Base-by-base conservation (phyloP, 108 stramenopile genomes). In the Fragilariopsis cylindrus region DNA sequence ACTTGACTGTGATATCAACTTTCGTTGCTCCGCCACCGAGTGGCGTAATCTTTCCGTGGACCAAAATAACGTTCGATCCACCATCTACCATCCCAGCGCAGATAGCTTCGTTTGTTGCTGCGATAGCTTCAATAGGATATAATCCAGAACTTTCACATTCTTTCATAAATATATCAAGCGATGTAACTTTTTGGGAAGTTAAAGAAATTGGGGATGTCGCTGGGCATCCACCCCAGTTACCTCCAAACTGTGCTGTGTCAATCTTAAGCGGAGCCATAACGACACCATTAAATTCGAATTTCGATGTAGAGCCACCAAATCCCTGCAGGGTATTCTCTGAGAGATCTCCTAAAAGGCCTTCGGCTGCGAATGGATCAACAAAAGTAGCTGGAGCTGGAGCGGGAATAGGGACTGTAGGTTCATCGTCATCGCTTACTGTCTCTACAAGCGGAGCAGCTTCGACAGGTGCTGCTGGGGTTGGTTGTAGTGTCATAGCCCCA, bases 201-300 rank as follows among this genome's bases (percentile, higher is more conserved):
- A 90, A 47, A 48, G 81, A 81, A 6, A 79, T 57, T 21, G 92
- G 88, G 65, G 84, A 82, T 54, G 84, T 86, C 7, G 82, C 84
- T 16, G 88, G 71, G 63, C 88, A 89, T 48, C 65, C 65, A 4
- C 96, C 94, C 97, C 97, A 98, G 48, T 86, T 76, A 65, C 86
- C 77, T 60, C 97, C 97, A 62, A 98, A 98, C 71, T 96, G 94
- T 18, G 90, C 84, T 1, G 97, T 98, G 45, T 80, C 89, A 69
- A 98, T 96, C 48, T 69, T 57, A 48, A 96, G 81, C 39, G 97
- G 97, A 21, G 85, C 82, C 71, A 98, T 76, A 4, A 73, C 46
- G 13, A 69, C 56, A 39, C 93, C 93, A 64, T 88, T 88, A 81
- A 82, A 90, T 65, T 89, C 89, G 73, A 93, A 97, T 47, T 85